Percentiles rank a stretch among this genome's conserved stretches.
phyloP scores from a whole-genome alignment of 2,329 filamentous ascomycete genomes.

The Calonectria crousiana region DNA sequence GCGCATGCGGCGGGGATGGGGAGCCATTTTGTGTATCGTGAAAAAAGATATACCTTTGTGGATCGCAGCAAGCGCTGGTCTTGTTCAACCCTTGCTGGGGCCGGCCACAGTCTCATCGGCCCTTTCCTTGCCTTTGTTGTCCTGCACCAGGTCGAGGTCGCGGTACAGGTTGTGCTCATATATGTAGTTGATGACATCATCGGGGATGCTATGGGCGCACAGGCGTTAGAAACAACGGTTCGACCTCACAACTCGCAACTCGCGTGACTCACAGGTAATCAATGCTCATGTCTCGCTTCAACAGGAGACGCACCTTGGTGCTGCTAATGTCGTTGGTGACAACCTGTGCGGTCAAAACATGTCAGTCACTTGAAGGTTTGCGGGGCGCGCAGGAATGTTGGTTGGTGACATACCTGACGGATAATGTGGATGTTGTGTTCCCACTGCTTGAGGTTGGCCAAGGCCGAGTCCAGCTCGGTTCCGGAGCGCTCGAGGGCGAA shows the following conservation, averaged over 20 bases:
- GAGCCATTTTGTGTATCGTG: conserved; percentile 2
- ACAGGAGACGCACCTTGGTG: conserved; percentile 83
- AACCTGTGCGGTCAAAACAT: conserved; percentile 58
- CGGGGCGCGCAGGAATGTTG: background rate
- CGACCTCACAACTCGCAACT: background rate
- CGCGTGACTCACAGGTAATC: conserved; percentile 66
- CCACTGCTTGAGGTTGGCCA: conserved; percentile 84
- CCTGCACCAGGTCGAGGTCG: conserved; percentile 54
- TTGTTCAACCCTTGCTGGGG: conserved; percentile 45
- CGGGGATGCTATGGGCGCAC: conserved; percentile 61
- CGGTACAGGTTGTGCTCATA: conserved; percentile 75
- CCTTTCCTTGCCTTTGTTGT: conserved; percentile 43
- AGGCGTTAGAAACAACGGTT: conserved; percentile 6
- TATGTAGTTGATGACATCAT: conserved; percentile 81
- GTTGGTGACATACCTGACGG: conserved; percentile 57
- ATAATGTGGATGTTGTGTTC: conserved; percentile 90
- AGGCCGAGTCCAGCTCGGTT: conserved; percentile 88
- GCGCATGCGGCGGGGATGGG: background rate
- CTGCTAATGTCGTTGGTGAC: conserved; percentile 90
- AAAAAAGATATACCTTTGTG: conserved; percentile 7
- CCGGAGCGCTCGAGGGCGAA: conserved; percentile 91
- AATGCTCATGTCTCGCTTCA: conserved; percentile 85
- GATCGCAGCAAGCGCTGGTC: background rate
- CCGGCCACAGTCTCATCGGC: conserved; percentile 32
- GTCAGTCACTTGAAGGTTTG: conserved; percentile 24